Conservation (phyloP, 2,329 filamentous ascomycete genomes). For the Trichoderma brevicompactum region DNA sequence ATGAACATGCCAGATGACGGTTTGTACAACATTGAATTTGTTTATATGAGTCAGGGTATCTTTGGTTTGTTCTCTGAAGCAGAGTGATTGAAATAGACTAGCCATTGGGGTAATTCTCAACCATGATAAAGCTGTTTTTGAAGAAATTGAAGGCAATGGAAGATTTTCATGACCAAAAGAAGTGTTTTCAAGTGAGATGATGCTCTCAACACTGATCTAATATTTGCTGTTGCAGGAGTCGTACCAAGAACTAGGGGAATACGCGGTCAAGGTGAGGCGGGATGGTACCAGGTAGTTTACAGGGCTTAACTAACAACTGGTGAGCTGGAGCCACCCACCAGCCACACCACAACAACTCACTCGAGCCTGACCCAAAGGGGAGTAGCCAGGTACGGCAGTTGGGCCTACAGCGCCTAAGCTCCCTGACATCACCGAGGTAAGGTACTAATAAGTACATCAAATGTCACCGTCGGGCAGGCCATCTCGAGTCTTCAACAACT, state of each 20-base stretch:
- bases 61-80: conserved; percentile 19
- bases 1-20: neutral
- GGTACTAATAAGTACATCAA: conserved; percentile 6
- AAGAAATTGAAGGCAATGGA: neutral
- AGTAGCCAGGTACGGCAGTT: conserved; percentile 28
- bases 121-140: conserved; percentile 7
- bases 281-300: neutral
- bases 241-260: neutral
- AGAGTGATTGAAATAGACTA: conserved; percentile 23
- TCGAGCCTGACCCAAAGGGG: conserved; percentile 12
- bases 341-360: neutral
- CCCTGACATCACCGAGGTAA: conserved; percentile 23
- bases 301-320: neutral
- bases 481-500: conserved; percentile 8
- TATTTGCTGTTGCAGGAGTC: too few species aligned
- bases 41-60: conserved; percentile 25
- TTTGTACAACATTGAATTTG: conserved; percentile 24
- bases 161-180: too few species aligned
- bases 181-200: too few species aligned
- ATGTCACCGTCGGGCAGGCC: conserved; percentile 13
- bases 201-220: too few species aligned
- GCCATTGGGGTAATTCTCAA: conserved; percentile 16
- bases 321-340: conserved; percentile 12
- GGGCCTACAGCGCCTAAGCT: conserved; percentile 20
- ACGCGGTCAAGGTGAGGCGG: neutral